Evolutionary conservation across 345 rosid species (phyloP).

Genomic region (Gynandropsis gynandra): DNA sequence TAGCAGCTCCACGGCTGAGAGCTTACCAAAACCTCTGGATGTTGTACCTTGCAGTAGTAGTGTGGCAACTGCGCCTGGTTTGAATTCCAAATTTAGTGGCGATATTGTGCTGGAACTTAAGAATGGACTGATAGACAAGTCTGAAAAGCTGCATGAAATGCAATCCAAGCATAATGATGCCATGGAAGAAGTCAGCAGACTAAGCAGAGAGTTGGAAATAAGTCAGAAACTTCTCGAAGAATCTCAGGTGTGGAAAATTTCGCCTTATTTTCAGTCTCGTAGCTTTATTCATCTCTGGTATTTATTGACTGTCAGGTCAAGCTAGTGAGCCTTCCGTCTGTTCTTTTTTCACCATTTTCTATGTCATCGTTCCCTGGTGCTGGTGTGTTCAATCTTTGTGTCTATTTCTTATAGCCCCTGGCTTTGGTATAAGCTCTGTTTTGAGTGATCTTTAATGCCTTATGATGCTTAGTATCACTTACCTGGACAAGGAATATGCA

Average conservation of each 20-base stretch:
- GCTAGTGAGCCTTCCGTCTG: conserved; percentile 8
- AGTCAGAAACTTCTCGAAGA: conserved; percentile 81
- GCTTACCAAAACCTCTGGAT: conserved; percentile 47
- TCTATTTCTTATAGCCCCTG: background rate
- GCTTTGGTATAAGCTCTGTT: background rate
- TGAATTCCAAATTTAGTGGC: conserved; percentile 30
- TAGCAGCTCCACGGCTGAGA: conserved; percentile 87
- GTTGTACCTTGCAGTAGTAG: conserved; percentile 13
- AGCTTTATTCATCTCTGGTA: background rate
- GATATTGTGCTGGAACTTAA: conserved; percentile 49
- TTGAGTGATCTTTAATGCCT: conserved; percentile 3
- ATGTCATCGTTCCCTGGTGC: conserved; percentile 4
- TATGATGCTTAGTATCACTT: no score
- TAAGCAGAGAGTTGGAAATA: conserved; percentile 63
- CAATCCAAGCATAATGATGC: conserved; percentile 63
- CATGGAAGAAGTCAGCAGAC: conserved; percentile 57
- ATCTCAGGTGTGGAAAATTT: conserved; percentile 64
- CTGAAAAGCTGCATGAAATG: conserved; percentile 49
- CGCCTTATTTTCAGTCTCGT: background rate
- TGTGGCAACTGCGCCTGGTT: conserved; percentile 35
- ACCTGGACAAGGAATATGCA: no score
- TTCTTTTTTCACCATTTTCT: conserved; percentile 6
- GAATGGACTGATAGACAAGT: conserved; percentile 52
- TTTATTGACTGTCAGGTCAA: conserved; percentile 3
- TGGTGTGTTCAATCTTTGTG: background rate